Evolutionary conservation across 1,284 basidiomycete species (phyloP), one percentile per base, ranked within the genome.

Genomic region (Fereydounia khargensis): DNA sequence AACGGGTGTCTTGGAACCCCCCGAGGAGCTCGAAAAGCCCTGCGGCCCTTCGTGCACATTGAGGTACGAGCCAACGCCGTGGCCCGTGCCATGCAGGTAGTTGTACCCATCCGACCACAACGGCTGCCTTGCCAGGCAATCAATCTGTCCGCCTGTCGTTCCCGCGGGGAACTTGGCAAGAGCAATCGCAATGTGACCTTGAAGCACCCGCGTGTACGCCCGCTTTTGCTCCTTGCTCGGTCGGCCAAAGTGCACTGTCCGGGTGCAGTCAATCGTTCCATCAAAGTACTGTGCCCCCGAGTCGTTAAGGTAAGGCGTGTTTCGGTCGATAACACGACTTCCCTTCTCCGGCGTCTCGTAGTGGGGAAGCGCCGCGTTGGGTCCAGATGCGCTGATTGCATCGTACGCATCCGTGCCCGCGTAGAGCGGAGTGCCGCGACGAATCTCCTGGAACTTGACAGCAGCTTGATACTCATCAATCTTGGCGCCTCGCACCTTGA

Each of bases 211-310:
- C 13, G 71, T 71, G 38, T 63, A 73, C 5, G 70, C 63, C 5
- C 65, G 61, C 46, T 66, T 70, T 35, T 73, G 71, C 47, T 70
- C 65, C 4, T 39, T 38, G 7, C 48, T 67, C 1, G 71, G 70
- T 13, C 54, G 53, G 8, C 69, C 69, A 55, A 73, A 73, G 46
- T 73, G 71, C 25, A 68, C 53, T 0, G 71, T 73, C 7, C 71
- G 54, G 4, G 70, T 73, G 35, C 63, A 67, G 35, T 73, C 71
- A 39, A 72, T 73, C 14, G 71, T 73, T 17, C 71, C 71, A 44
- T 73, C 68, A 28, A 60, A 50, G 30, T 70, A 72, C 50, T 73
- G 70, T 2, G 53, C 65, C 4, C 71, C 71, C 20, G 62, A 61
- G 35, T 73, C 71, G 39, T 64, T 70, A 30, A 73, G 49, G 42